Base-by-base conservation (phyloP, 352 stramenopile species). In the Pythium brassicae region DNA sequence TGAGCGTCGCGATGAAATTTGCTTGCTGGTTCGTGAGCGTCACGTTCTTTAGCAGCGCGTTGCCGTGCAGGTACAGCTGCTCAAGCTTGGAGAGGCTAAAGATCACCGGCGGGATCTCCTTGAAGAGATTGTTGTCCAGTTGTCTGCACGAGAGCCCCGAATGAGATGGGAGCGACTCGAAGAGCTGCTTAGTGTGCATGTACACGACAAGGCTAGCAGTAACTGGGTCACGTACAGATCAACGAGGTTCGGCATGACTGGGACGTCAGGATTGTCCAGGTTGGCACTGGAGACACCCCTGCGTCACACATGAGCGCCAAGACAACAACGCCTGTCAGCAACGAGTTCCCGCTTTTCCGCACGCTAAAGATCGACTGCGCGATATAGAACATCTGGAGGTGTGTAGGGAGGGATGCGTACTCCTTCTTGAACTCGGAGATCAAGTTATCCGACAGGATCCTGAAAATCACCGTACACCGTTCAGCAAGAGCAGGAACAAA, bases 21-120 rank as follows among this genome's bases (percentile, higher is more conserved):
- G 55, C 55, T 20, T 61, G 55, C 8, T 25, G 17, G 25, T 55
- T 48, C 22, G 55, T 55, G 15, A 61, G 48, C 37, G 25, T 27
- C 2, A 55, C 20, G 19, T 55, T 49, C 44, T 8, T 40, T 15
- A 60, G n/a, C 5, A 34, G 27, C 4, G 6, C 2, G 26, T 60
- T 60, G 34, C 12, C 15, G 17, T 11, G 14, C 15, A 61, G 11
- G 22, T 42, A 52, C 46, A 52, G 46, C 26, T 3, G 1, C 15
- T 37, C 0, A 14, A 52, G 46, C 19, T 40, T 52, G 0, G 26
- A 22, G 46, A 26, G 46, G 26, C 10, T 52, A 14, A 52, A 52
- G 15, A 52, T 20, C 9, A 40, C 8, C 12, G 23, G 27, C 14
- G 45, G 45, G 14, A 50, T 22, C 45, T 37, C 14, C 11, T 34